phyloP scores from a whole-genome alignment of 352 stramenopile species.

The Globisporangium orthogonon region DNA sequence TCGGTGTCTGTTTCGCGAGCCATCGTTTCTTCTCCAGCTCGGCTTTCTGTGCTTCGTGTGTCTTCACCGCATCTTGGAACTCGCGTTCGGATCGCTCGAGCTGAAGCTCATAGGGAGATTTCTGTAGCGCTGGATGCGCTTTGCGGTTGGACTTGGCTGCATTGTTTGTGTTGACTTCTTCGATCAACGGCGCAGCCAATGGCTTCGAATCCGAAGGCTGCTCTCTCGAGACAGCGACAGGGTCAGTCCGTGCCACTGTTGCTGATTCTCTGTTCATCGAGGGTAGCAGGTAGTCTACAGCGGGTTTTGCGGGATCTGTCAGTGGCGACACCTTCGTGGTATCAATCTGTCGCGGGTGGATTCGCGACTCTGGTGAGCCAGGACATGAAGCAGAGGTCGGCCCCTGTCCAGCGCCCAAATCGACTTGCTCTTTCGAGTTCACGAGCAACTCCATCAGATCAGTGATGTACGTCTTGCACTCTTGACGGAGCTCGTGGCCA shows the following conservation, averaged over 20 bases:
- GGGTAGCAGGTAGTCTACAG: too few relatives aligned
- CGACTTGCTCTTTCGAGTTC: slow-evolving; percentile 25
- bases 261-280: neutral
- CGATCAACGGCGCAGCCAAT: neutral
- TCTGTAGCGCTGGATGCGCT: slow-evolving; percentile 4
- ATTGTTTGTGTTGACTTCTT: neutral
- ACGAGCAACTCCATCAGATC: slow-evolving; percentile 83
- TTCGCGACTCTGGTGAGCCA: too few relatives aligned
- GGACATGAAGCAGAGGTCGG: neutral
- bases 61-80: slow-evolving; percentile 33
- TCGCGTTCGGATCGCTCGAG: slow-evolving; percentile 36
- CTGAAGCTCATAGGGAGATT: slow-evolving; percentile 37
- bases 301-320: too few relatives aligned
- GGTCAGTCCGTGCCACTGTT: neutral
- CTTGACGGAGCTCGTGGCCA: slow-evolving; percentile 86
- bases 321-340: too few relatives aligned
- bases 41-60: slow-evolving; percentile 29
- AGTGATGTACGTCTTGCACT: slow-evolving; percentile 76
- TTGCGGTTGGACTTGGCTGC: too few relatives aligned
- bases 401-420: slow-evolving; percentile 1
- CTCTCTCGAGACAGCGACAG: neutral
- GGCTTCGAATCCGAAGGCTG: neutral
- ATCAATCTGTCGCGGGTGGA: neutral
- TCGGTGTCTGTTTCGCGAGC: slow-evolving; percentile 12
- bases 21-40: slow-evolving; percentile 30